Conservation (phyloP, 1,284 basidiomycete genomes). For the Malassezia equina region DNA sequence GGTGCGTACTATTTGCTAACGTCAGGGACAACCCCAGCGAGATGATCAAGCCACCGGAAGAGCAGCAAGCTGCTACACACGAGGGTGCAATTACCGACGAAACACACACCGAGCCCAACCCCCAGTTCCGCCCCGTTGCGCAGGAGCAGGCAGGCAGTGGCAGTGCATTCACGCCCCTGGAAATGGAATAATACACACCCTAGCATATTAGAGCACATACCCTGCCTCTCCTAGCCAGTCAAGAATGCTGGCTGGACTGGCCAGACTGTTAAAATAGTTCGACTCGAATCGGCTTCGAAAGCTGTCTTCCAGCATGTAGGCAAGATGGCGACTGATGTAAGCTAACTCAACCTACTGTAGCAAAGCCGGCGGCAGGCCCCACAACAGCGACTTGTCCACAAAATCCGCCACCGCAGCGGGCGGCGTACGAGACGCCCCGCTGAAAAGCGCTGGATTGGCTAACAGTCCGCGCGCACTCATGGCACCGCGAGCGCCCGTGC, state of each 20-base stretch:
- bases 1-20: slow-evolving; percentile 26
- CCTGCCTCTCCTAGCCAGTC: slow-evolving; percentile 52
- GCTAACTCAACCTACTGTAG: slow-evolving; percentile 45
- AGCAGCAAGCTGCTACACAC: background rate
- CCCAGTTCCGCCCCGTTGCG: background rate
- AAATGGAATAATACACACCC: background rate
- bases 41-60: slow-evolving; percentile 6
- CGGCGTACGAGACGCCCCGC: slow-evolving; percentile 53
- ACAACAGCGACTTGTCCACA: slow-evolving; percentile 50
- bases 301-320: slow-evolving; percentile 55
- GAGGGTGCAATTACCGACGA: background rate
- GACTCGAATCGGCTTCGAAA: slow-evolving; percentile 51
- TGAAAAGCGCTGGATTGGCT: slow-evolving; percentile 57
- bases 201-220: slow-evolving; percentile 1
- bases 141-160: background rate
- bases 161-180: slow-evolving; percentile 10
- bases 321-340: slow-evolving; percentile 50
- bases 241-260: slow-evolving; percentile 51
- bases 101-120: slow-evolving; percentile 11
- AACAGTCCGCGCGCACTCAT: slow-evolving; percentile 57
- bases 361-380: slow-evolving; percentile 53
- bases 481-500: slow-evolving; percentile 53
- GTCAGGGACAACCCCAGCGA: slow-evolving; percentile 7
- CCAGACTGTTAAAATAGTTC: slow-evolving; percentile 53
- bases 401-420: slow-evolving; percentile 52